These are phyloP conservation scores for Salix arbutifolia DNA, from an alignment of 345 rosid species.

Conservation along the genomic window DNA sequence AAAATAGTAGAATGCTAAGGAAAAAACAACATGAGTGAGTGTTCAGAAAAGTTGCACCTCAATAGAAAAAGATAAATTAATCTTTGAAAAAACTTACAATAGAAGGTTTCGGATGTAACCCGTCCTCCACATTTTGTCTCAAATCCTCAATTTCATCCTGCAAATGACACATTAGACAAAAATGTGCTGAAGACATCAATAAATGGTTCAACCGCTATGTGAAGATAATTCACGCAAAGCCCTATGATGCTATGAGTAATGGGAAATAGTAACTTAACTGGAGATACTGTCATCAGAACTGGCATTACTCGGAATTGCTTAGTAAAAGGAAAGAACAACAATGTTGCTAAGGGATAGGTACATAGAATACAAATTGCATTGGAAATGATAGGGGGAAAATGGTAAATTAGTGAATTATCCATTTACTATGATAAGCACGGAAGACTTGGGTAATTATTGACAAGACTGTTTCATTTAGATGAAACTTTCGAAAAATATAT, in stretches of 20 bases:
- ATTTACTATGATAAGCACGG: background rate
- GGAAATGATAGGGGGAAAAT: background rate
- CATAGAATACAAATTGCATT: background rate
- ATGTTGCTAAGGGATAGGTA: background rate
- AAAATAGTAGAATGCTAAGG: background rate
- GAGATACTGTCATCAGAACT: background rate
- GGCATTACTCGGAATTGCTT: background rate
- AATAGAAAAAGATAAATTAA: background rate
- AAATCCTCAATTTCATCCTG: conserved; percentile 28
- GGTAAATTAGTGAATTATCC: background rate
- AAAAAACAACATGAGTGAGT: background rate
- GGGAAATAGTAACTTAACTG: background rate
- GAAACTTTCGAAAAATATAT: background rate
- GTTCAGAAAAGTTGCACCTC: background rate
- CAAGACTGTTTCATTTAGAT: background rate
- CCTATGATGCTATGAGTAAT: background rate
- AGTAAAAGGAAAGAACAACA: background rate
- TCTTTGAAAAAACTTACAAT: conserved; percentile 16
- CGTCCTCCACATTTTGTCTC: conserved; percentile 17
- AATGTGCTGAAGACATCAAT: background rate
- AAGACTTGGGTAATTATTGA: background rate
- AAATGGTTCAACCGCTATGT: background rate
- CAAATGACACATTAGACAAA: background rate
- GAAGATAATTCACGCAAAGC: background rate
- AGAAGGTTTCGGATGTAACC: conserved; percentile 9